Percentiles rank a stretch among this genome's conserved stretches.
These are phyloP conservation scores for Aspergillus panamensis DNA, from an alignment of 495 filamentous ascomycete genomes.

Conservation along the genomic window DNA sequence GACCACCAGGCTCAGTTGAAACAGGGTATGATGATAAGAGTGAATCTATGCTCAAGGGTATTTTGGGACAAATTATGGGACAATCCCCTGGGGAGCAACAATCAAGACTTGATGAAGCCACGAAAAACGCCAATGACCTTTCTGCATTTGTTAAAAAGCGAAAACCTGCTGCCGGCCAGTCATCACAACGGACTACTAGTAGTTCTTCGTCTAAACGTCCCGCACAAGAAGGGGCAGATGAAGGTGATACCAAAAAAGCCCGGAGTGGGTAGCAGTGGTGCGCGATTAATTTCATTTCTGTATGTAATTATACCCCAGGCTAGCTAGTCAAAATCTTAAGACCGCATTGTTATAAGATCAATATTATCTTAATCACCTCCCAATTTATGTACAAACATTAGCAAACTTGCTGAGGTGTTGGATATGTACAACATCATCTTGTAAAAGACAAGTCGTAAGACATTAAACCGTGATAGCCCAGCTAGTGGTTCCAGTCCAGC, in stretches of 20 bases:
- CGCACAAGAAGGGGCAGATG: slow-evolving; percentile 24
- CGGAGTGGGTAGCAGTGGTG: slow-evolving; percentile 23
- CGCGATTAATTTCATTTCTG: neutral
- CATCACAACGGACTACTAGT: slow-evolving; percentile 9
- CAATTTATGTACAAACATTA: neutral
- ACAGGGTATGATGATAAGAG: slow-evolving; percentile 42
- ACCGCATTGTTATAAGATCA: too few relatives aligned
- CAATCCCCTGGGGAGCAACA: slow-evolving; percentile 59
- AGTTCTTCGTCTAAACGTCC: slow-evolving; percentile 27
- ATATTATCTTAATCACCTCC: neutral
- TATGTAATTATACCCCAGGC: slow-evolving; percentile 6
- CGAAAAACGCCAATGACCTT: slow-evolving; percentile 80
- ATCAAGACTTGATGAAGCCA: slow-evolving; percentile 70
- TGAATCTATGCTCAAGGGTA: slow-evolving; percentile 54
- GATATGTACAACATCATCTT: too few relatives aligned
- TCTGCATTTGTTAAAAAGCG: slow-evolving; percentile 70
- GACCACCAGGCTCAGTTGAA: slow-evolving; percentile 63
- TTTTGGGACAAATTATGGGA: slow-evolving; percentile 71
- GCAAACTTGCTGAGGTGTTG: neutral
- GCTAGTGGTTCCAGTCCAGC: neutral
- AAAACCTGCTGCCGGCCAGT: slow-evolving; percentile 48
- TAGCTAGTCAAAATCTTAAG: neutral
- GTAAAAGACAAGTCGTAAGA: neutral
- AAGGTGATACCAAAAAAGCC: slow-evolving; percentile 31
- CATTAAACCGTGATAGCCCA: neutral